A percentile compares a stretch with the other conserved stretches of the same genome.
Conservation (phyloP, 257 asterid species). For the Nicotiana tomentosiformis region DNA sequence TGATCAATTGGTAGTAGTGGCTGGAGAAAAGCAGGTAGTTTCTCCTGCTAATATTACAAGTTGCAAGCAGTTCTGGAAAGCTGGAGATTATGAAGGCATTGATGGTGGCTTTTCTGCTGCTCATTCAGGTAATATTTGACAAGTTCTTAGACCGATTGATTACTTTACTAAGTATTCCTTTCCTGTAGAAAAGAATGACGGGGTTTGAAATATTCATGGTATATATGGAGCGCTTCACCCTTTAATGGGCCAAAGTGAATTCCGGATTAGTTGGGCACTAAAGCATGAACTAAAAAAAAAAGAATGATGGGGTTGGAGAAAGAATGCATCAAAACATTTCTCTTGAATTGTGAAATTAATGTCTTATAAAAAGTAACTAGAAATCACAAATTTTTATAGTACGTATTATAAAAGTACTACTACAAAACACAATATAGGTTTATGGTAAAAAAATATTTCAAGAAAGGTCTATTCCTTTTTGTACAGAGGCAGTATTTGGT, state of each 20-base stretch:
- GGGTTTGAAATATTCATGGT: no score
- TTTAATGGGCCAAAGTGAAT: no score
- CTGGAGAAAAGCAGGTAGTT: neutral
- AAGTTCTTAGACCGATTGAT: no score
- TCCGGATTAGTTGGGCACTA: no score
- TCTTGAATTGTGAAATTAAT: neutral
- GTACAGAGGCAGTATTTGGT: no score
- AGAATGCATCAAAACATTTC: neutral
- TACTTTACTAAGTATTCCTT: no score
- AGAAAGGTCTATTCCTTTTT: no score
- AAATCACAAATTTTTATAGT: neutral
- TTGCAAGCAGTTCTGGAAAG: constrained; percentile 74
- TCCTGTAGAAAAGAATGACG: no score
- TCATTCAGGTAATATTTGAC: constrained; percentile 3
- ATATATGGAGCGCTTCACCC: no score
- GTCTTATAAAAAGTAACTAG: neutral
- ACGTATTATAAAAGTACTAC: no score
- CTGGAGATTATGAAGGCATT: constrained; percentile 56
- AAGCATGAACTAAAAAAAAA: neutral
- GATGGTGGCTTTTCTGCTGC: constrained; percentile 19
- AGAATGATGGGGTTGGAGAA: neutral
- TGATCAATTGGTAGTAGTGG: neutral
- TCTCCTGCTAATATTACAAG: constrained; percentile 1
- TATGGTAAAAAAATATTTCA: no score
- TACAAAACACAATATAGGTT: no score